phyloP scores from a whole-genome alignment of 176 grass and related monocot species.

The Paspalum notatum region DNA sequence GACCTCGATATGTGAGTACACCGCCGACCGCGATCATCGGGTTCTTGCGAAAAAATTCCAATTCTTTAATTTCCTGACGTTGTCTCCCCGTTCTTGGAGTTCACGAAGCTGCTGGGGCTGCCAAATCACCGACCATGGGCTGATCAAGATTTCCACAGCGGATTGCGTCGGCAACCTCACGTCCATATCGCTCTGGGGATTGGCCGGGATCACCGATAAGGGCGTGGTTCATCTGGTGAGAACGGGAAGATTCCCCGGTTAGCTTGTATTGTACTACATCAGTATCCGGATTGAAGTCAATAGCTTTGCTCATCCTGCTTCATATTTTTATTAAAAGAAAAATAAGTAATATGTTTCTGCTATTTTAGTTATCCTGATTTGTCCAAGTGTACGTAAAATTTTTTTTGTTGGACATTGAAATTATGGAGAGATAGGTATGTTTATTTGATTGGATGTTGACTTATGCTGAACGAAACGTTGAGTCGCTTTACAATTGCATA shows the following conservation, averaged over 20 bases:
- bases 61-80: not conserved
- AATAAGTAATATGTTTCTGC: not conserved
- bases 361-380: not conserved
- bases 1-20: constrained; percentile 86
- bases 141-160: constrained; percentile 73
- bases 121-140: constrained; percentile 74
- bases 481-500: not conserved
- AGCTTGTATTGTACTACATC: not conserved
- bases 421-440: not conserved
- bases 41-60: not conserved
- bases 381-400: not conserved
- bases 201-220: constrained; percentile 86
- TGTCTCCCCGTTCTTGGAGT: constrained; percentile 57
- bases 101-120: constrained; percentile 90
- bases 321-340: not conserved
- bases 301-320: not conserved
- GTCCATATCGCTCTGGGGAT: constrained; percentile 87
- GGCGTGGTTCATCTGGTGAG: constrained; percentile 85
- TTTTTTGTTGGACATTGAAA: constrained; percentile 2
- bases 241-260: not conserved
- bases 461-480: not conserved
- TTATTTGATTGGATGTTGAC: constrained; percentile 18
- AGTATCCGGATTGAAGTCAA: not conserved
- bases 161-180: constrained; percentile 67
- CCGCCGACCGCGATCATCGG: not conserved